Evolutionary conservation across 2,329 filamentous ascomycete genomes (phyloP), one percentile per base, ranked within the genome.

Genomic region (Cladosporium sp.): DNA sequence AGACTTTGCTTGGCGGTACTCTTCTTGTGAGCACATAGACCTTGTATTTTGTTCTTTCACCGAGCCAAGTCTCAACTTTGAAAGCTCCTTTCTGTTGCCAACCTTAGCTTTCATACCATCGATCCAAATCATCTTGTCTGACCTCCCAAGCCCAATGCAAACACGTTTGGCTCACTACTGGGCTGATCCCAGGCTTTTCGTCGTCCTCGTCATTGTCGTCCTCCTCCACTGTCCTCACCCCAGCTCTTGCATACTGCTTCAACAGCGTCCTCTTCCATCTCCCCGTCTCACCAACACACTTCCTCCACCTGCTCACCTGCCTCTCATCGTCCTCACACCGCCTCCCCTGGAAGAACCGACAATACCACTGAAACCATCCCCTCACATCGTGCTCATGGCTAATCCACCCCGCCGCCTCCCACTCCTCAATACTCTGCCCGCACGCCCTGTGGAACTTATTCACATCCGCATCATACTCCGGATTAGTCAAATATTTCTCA

Each of bases 311-410:
- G 4, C 68, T 67, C 5, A 80, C 69, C 65, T 81, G 77, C 52
- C 77, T 67, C 33, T 74, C 76, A 56, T 80, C 77, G 49, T 79
- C 77, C 0, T 70, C 74, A 56, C 77, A 78, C 22, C 78, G 63
- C 37, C 77, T 59, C 0, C 77, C 77, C 18, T 67, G 68, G 63
- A 74, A 80, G 61, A 79, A 80, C 0, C 77, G 71, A 45, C 72
- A 74, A 60, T 79, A 80, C 77, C 77, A 80, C 59, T 80, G 77
- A 58, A 80, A 79, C 77, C 77, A 81, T 5, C 77, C 78, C 43
- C 78, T 62, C 2, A 78, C 73, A 61, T 81, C 78, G 49, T 73
- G 72, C 19, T 70, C 68, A 56, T 79, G 77, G n/a, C 69, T 68
- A 44, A 81, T 80, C 78, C 77, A 81, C 0, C 78, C 78, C 3